These are phyloP conservation scores for Xylaria sp. DNA, from an alignment of 2,329 filamentous ascomycete genomes.

Conservation along the genomic window DNA sequence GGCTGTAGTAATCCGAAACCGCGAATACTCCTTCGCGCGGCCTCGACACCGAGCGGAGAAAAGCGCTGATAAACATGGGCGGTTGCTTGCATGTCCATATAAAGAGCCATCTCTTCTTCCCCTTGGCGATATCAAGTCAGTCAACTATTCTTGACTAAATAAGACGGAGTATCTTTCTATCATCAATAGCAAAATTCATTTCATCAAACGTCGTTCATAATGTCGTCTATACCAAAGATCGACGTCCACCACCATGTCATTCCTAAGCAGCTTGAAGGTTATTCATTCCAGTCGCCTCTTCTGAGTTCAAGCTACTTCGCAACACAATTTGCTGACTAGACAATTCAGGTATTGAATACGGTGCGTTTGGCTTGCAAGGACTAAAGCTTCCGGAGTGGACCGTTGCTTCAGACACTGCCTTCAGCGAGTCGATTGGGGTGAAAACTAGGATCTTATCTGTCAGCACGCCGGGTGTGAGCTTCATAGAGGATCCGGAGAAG, in stretches of 20 bases:
- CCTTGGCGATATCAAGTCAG: not conserved
- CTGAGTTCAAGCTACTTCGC: not conserved
- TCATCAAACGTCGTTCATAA: not conserved
- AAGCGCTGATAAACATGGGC: not conserved
- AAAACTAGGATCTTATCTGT: conserved; percentile 22
- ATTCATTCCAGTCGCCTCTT: not conserved
- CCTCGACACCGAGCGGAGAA: not conserved
- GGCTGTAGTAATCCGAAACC: not conserved
- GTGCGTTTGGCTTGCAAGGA: not conserved
- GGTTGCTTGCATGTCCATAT: not conserved
- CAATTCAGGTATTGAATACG: not conserved
- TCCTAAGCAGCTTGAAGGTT: not conserved
- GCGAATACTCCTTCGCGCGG: not conserved
- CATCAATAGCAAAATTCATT: not conserved
- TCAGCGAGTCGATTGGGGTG: conserved; percentile 13
- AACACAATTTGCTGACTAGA: not conserved
- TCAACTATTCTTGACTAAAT: not conserved
- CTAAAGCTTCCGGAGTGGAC: conserved; percentile 39
- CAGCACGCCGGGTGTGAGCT: conserved; percentile 3
- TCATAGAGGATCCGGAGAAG: conserved; percentile 12
- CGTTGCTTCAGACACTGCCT: not conserved
- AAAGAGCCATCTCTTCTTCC: not conserved
- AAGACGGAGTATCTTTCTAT: not conserved
- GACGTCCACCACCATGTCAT: conserved; percentile 3
- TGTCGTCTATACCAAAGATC: not conserved